Evolutionary conservation across 2,329 filamentous ascomycete species (phyloP).

Genomic region (Verticillium alfalfae): DNA sequence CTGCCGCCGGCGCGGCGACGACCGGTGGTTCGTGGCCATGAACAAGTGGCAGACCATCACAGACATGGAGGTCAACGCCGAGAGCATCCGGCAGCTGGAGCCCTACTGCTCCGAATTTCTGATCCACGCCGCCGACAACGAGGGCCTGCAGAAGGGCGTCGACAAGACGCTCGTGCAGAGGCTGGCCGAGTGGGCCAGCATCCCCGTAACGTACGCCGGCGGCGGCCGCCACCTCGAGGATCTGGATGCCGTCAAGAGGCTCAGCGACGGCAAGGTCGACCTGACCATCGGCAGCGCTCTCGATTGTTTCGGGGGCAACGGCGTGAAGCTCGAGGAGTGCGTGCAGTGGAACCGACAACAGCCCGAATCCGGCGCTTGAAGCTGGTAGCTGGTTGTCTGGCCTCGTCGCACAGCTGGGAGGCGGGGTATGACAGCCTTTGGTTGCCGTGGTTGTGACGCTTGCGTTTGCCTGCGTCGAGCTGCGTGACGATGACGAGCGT

Average conservation of each 20-base stretch:
- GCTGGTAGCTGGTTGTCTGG: not conserved
- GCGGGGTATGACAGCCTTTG: not conserved
- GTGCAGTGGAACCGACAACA: conserved; percentile 69
- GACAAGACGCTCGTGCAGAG: conserved; percentile 76
- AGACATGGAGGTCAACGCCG: conserved; percentile 87
- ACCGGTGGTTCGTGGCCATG: conserved; percentile 94
- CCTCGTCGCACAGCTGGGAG: not conserved
- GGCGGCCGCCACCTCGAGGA: conserved; percentile 82
- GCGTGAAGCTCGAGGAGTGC: conserved; percentile 84
- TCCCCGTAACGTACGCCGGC: conserved; percentile 94
- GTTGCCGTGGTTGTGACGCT: not conserved
- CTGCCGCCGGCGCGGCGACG: conserved; percentile 67
- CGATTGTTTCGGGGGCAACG: conserved; percentile 88
- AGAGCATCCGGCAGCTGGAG: conserved; percentile 73
- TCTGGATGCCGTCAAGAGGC: conserved; percentile 70
- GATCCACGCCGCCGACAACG: conserved; percentile 94
- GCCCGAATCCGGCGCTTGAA: not conserved
- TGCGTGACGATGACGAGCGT: conserved; percentile 7
- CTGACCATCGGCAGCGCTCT: conserved; percentile 94
- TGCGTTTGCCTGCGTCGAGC: not conserved
- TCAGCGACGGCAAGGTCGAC: conserved; percentile 80
- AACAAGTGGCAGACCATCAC: conserved; percentile 99
- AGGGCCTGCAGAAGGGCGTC: conserved; percentile 86
- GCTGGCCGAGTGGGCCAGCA: conserved; percentile 79
- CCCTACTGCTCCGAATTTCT: conserved; percentile 95